Percentiles rank a stretch among this genome's conserved stretches.
Evolutionary conservation across 768 basidiomycete species (phyloP).

Genomic region (Leccinum olivaceopallidum): DNA sequence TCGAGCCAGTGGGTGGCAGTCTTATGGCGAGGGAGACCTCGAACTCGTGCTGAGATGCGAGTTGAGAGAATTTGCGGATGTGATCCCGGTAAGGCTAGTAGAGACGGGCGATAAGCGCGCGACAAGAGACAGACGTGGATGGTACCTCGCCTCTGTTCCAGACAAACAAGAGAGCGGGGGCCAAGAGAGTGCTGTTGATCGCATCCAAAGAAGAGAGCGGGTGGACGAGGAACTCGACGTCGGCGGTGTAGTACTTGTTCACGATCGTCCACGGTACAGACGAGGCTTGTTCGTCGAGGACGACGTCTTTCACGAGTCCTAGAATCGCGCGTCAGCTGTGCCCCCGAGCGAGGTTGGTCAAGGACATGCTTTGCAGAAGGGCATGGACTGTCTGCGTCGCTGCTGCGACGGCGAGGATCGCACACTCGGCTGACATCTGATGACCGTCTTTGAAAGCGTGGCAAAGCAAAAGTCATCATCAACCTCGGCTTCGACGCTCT

Average conservation of each 20-base stretch:
- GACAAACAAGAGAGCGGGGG: constrained; percentile 74
- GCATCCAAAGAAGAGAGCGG: constrained; percentile 45
- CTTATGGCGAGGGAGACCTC: constrained; percentile 75
- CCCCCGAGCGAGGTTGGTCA: background rate
- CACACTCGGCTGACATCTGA: constrained; percentile 20
- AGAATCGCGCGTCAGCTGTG: constrained; percentile 18
- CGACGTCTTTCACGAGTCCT: constrained; percentile 26
- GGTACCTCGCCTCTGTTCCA: constrained; percentile 68
- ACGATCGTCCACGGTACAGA: constrained; percentile 69
- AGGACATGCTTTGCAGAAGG: constrained; percentile 29
- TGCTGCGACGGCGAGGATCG: constrained; percentile 29
- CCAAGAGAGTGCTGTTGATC: constrained; percentile 35
- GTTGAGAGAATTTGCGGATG: constrained; percentile 48
- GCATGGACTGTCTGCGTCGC: constrained; percentile 17
- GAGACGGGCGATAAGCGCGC: constrained; percentile 8
- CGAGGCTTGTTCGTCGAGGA: constrained; percentile 17
- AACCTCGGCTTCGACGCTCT: background rate
- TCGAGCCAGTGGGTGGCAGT: constrained; percentile 33
- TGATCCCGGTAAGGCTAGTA: constrained; percentile 64
- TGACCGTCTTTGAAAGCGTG: background rate
- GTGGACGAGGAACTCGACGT: constrained; percentile 65
- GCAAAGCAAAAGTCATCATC: background rate
- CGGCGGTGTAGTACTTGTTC: constrained; percentile 82
- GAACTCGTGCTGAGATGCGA: constrained; percentile 53
- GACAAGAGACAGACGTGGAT: background rate